Conservation (phyloP, 768 basidiomycete genomes). For the Tylopilus felleus region DNA sequence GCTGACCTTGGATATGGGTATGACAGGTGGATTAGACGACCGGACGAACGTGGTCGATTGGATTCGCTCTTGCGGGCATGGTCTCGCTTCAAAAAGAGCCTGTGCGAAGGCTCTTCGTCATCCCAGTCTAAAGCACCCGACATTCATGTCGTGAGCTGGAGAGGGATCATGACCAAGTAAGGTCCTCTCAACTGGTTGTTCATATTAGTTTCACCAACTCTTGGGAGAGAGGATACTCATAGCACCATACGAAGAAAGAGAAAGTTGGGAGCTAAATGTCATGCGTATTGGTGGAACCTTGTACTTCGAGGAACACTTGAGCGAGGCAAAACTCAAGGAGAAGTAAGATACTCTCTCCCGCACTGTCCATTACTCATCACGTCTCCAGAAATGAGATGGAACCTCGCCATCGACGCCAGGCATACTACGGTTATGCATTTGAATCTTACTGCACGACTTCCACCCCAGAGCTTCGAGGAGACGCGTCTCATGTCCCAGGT, state of each 20-base stretch:
- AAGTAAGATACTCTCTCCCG: constrained; percentile 48
- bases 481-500: constrained; percentile 35
- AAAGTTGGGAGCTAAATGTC: constrained; percentile 78
- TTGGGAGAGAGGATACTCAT: constrained; percentile 66
- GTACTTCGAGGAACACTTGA: constrained; percentile 71
- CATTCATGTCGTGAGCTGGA: constrained; percentile 66
- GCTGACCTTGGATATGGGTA: constrained; percentile 71
- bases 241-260: constrained; percentile 78
- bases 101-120: constrained; percentile 31
- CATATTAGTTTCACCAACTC: constrained; percentile 18
- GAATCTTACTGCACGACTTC: constrained; percentile 79
- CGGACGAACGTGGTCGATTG: constrained; percentile 63
- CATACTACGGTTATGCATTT: constrained; percentile 86
- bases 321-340: constrained; percentile 53
- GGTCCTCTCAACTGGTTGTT: constrained; percentile 17
- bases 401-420: constrained; percentile 58
- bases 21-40: constrained; percentile 64
- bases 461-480: constrained; percentile 20
- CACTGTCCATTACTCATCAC: neutral
- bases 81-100: constrained; percentile 38
- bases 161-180: constrained; percentile 84
- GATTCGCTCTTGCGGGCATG: constrained; percentile 65
- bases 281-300: constrained; percentile 70
- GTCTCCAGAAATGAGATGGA: constrained; percentile 57
- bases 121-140: constrained; percentile 32